Evolutionary conservation across 257 asterid species (phyloP), one percentile per base, ranked within the genome.

Genomic region (Nicotiana knightiana): DNA sequence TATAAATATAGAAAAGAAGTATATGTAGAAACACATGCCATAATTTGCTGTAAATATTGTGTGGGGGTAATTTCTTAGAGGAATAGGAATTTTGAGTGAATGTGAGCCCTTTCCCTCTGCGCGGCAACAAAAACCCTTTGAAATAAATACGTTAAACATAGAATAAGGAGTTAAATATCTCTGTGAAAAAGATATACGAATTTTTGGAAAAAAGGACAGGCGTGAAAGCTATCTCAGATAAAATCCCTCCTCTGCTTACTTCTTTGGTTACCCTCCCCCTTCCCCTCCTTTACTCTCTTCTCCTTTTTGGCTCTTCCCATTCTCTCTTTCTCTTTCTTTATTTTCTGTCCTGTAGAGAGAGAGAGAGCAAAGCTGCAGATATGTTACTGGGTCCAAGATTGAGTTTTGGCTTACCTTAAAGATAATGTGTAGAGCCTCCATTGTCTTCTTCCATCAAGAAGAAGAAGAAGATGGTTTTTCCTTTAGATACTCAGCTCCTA

Each of bases 171-270:
- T 43, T 32, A 30, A 11, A n/a, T 37, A 48, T 39, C 48, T 51
- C 18, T 48, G 28, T 7, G 53, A 37, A 81, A 83, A 46, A 8
- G 28, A 28, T 26, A 51, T 65, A n/a, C 8, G 26, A 12, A 46
- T 73, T 73, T 73, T 71, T 48, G 16, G 39, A 48, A 81, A 88
- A 88, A 85, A 88, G 91, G 97, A 89, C 96, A 85, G 89, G 94
- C 96, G 92, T 95, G 97, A 89, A 85, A 90, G 92, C 88, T 62
- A 71, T 87, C 90, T 85, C 91, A 85, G 90, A 91, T 90, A 93
- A 93, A 93, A 94, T 86, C 93, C 86, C 88, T 81, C 55, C 82
- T 53, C 83, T 81, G 84, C 90, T 86, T 66, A 64, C 86, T 81
- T 82, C 85, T 85, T 85, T 88, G 84, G 88, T 64, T 53, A 17